These are phyloP conservation scores for Xylaria sp. DNA, from an alignment of 2,329 filamentous ascomycete genomes.

Conservation along the genomic window DNA sequence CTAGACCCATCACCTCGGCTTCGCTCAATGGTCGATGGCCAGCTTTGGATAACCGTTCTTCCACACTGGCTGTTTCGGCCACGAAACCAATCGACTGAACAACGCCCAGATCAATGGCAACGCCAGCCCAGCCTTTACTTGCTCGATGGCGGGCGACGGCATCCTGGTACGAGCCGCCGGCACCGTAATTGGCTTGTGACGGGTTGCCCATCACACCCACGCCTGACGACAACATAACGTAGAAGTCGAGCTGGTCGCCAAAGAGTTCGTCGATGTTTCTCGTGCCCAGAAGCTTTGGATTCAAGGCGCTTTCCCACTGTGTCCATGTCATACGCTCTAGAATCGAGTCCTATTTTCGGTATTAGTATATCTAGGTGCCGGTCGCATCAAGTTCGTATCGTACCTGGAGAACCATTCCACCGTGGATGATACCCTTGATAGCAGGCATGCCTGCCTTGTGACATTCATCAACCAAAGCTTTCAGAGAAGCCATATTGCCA, in stretches of 20 bases:
- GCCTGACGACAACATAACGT: constrained; percentile 23
- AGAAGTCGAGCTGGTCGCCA: constrained; percentile 22
- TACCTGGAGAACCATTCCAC: constrained; percentile 30
- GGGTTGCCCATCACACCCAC: constrained; percentile 14
- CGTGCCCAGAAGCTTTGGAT: constrained; percentile 16
- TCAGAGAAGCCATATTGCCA: constrained; percentile 3
- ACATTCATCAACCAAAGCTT: constrained; percentile 3
- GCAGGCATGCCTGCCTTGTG: constrained; percentile 5
- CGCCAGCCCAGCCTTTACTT: constrained; percentile 10
- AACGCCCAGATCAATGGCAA: constrained; percentile 21
- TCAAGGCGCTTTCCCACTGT: constrained; percentile 15
- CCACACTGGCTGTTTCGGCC: constrained; percentile 14
- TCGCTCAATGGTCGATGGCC: constrained; percentile 17
- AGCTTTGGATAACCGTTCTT: constrained; percentile 20
- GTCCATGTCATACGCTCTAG: constrained; percentile 22
- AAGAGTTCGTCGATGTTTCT: constrained; percentile 22
- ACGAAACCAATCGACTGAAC: constrained; percentile 27
- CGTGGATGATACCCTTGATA: constrained; percentile 25
- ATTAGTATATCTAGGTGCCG: not conserved
- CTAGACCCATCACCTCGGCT: constrained; percentile 24
- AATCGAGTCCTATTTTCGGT: constrained; percentile 17
- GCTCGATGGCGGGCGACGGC: constrained; percentile 23
- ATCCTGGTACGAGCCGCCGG: constrained; percentile 23
- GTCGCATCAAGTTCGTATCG: not conserved
- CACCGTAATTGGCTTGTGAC: constrained; percentile 25